Percentiles rank a stretch among this genome's conserved stretches.
phyloP scores from a whole-genome alignment of 2,329 filamentous ascomycete species.

The Stemphylium vesicarium region DNA sequence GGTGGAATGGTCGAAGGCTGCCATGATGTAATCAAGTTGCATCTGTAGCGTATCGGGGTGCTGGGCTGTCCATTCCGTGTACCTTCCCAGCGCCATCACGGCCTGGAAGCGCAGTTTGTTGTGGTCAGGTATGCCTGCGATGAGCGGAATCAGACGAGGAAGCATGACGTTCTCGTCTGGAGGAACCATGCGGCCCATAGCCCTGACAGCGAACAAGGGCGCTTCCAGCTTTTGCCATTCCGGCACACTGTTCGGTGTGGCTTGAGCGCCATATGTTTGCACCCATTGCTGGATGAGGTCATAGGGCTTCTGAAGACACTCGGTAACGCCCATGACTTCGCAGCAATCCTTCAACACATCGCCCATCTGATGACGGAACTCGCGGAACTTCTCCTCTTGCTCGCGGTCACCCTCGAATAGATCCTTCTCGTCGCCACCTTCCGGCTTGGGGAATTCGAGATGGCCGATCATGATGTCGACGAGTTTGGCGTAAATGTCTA shows the following conservation, averaged over 20 bases:
- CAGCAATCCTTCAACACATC: conserved; percentile 97
- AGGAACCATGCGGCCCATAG: conserved; percentile 95
- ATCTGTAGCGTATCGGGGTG: conserved; percentile 91
- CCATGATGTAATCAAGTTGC: conserved; percentile 95
- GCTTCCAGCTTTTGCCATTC: conserved; percentile 97
- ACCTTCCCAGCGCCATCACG: conserved; percentile 95
- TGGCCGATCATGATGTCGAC: conserved; percentile 94
- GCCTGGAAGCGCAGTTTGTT: conserved; percentile 98
- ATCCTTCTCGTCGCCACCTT: conserved; percentile 76
- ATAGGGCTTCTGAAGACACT: conserved; percentile 89
- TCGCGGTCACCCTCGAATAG: conserved; percentile 96
- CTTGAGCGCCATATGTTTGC: conserved; percentile 77
- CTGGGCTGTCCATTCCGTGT: conserved; percentile 96
- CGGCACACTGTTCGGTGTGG: conserved; percentile 76
- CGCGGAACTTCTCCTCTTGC: conserved; percentile 94
- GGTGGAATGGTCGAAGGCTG: conserved; percentile 85
- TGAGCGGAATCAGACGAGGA: conserved; percentile 87
- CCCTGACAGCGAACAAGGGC: conserved; percentile 91
- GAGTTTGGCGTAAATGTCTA: conserved; percentile 84
- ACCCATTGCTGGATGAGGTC: conserved; percentile 88
- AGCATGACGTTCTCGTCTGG: conserved; percentile 86
- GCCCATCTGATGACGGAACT: conserved; percentile 96
- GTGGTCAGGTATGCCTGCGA: conserved; percentile 92
- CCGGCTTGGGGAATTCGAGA: conserved; percentile 82
- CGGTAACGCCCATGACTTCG: conserved; percentile 91